phyloP scores from a whole-genome alignment of 805 yeast genomes.

The Aciculoconidium aculeatum region DNA sequence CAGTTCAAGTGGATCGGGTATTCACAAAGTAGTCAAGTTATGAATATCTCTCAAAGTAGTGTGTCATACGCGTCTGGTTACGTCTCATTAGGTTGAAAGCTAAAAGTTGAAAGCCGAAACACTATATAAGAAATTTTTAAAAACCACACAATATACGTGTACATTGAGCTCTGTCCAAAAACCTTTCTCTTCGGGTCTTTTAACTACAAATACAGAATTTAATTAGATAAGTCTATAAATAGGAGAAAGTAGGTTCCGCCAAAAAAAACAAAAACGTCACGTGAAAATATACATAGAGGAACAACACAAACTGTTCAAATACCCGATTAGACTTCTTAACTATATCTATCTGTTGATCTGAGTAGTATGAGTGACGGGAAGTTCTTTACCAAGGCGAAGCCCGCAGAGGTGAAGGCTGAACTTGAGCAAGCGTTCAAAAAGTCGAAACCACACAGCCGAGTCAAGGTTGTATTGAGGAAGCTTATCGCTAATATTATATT shows the following conservation, averaged over 20 bases:
- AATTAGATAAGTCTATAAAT: no score
- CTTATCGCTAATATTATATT: slow-evolving; percentile 79
- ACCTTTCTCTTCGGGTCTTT: no score
- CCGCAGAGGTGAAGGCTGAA: slow-evolving; percentile 36
- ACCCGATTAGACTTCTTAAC: not conserved
- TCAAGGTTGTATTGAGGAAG: slow-evolving; percentile 49
- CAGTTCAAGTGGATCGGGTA: slow-evolving; percentile 70
- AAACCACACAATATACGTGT: no score
- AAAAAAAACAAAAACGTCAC: no score
- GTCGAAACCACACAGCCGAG: slow-evolving; percentile 32
- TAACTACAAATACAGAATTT: no score
- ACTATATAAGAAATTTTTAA: no score
- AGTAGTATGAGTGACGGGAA: slow-evolving; percentile 34
- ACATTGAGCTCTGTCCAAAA: no score
- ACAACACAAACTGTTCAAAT: no score
- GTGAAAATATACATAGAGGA: no score
- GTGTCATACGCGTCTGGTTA: slow-evolving; percentile 91
- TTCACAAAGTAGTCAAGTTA: slow-evolving; percentile 63
- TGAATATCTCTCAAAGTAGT: slow-evolving; percentile 53
- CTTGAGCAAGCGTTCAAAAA: slow-evolving; percentile 39
- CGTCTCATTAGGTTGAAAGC: no score
- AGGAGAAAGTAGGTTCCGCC: no score
- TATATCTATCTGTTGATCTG: not conserved
- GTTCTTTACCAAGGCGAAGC: slow-evolving; percentile 33
- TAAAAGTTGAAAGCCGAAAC: no score